phyloP scores from a whole-genome alignment of 2,329 filamentous ascomycete species.

The Ascochyta viciae-villosae region DNA sequence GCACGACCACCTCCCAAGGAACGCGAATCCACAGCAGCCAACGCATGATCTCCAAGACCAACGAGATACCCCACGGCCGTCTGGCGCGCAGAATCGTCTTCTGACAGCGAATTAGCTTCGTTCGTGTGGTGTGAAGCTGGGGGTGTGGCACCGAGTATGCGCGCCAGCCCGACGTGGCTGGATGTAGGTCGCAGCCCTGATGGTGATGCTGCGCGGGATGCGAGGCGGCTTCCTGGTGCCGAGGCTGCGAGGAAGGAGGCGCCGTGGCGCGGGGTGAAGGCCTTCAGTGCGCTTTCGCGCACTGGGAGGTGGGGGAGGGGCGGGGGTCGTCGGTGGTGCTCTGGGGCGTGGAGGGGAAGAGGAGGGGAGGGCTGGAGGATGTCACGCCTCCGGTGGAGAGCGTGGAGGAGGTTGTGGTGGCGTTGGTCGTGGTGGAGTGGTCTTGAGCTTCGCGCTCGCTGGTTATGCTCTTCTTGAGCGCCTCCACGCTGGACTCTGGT shows the following conservation, averaged over 20 bases:
- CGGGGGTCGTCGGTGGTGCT: not conserved
- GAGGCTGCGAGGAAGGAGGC: conserved; percentile 33
- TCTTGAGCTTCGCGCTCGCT: too few relatives aligned
- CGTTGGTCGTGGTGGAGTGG: not conserved
- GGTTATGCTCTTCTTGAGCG: conserved; percentile 15
- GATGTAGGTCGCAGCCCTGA: conserved; percentile 1
- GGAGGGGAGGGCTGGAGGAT: not conserved
- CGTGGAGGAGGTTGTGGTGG: not conserved
- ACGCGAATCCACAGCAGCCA: conserved; percentile 9
- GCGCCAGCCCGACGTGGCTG: not conserved
- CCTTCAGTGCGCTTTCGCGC: not conserved
- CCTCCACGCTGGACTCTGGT: conserved; percentile 19
- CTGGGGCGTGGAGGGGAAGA: not conserved
- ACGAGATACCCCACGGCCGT: not conserved
- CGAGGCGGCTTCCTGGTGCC: conserved; percentile 32
- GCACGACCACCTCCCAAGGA: not conserved
- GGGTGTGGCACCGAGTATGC: not conserved
- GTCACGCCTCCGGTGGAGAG: not conserved
- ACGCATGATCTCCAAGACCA: conserved; percentile 16
- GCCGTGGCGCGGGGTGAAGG: conserved; percentile 31
- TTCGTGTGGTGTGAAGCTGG: too few relatives aligned
- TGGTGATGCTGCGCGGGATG: conserved; percentile 21
- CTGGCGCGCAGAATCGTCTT: conserved; percentile 3
- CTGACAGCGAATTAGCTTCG: not conserved
- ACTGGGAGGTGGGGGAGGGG: not conserved